phyloP scores from a whole-genome alignment of 202 grass and related monocot genomes.

The Bolboschoenoplectus hybrid region DNA sequence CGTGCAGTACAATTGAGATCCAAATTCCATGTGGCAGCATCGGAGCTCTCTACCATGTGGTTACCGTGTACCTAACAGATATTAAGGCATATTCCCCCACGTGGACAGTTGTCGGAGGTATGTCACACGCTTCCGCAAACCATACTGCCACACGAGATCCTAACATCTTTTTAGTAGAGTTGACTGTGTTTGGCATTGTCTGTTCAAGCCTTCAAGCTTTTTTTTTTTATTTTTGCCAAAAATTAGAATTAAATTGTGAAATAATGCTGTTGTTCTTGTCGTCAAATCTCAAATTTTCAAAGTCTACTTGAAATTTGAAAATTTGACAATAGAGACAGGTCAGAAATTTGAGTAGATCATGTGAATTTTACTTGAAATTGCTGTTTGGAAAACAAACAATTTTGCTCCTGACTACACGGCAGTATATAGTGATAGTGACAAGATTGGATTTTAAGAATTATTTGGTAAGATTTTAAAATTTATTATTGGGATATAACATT shows the following conservation, averaged over 20 bases:
- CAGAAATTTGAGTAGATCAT: neutral
- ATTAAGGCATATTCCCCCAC: neutral
- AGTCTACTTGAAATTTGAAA: neutral
- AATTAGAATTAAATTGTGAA: neutral
- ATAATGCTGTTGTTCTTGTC: no score
- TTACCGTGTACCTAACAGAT: neutral
- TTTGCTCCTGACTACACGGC: no score
- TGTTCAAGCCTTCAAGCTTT: neutral
- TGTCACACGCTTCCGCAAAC: neutral
- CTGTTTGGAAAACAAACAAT: no score
- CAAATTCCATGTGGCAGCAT: neutral
- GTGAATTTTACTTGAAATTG: no score
- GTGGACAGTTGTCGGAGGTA: neutral
- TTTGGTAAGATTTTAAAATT: no score
- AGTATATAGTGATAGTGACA: no score
- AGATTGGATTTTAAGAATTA: no score
- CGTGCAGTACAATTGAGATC: constrained; percentile 24
- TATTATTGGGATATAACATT: no score
- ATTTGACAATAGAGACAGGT: neutral
- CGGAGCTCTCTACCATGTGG: no score
- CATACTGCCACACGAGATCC: neutral
- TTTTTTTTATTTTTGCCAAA: neutral
- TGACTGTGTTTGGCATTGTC: neutral
- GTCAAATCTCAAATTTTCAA: neutral
- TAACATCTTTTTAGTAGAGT: neutral